Base-by-base conservation (phyloP, 2,329 filamentous ascomycete species). In the Penicillium hesseltinei region DNA sequence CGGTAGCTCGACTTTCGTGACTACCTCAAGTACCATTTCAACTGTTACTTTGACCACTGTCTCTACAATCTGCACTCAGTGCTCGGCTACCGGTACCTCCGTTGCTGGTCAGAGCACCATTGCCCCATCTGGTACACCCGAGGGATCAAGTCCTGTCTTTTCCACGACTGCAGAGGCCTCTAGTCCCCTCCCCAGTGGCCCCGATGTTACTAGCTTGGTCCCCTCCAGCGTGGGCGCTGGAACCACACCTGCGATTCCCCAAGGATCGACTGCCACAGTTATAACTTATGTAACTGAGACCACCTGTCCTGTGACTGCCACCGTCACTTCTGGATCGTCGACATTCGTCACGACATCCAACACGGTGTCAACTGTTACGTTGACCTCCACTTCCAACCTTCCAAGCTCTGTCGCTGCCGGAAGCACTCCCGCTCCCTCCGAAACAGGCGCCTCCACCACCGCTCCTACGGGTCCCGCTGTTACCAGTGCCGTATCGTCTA, bases 1-100 rank as follows among this genome's bases (percentile, higher is more conserved):
- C 2, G 68, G 81, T 36, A 74, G 78, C 50, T 80, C 80, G 4
- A 54, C 56, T 27, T 44, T 51, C 1, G 75, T 81, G 58, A 82
- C 80, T 13, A 70, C 85, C 48, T 73, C 82, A 23, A 84, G 81
- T 65, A 87, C 84, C 38, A 68, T 85, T 69, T 86, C 83, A 75
- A 83, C 76, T 23, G 67, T 69, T n/a, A 69, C 66, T 17, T 40
- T 70, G 47, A 72, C 68, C 10, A 64, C 66, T 9, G 66, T 68
- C 17, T 60, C 66, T 10, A 69, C 69, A 15, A 48, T 71, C 54
- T 67, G 69, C 66, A 58, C 61, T 11, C 33, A 54, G n/a, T 60
- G 59, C 52, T 45, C 65, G 42, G 58, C 51, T 11, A 63, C 61
- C 9, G 45, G 54, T 8, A 58, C 60, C 1, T 58, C 69, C 7